Conservation (phyloP, 805 yeast genomes). For the Candida insectalens region DNA sequence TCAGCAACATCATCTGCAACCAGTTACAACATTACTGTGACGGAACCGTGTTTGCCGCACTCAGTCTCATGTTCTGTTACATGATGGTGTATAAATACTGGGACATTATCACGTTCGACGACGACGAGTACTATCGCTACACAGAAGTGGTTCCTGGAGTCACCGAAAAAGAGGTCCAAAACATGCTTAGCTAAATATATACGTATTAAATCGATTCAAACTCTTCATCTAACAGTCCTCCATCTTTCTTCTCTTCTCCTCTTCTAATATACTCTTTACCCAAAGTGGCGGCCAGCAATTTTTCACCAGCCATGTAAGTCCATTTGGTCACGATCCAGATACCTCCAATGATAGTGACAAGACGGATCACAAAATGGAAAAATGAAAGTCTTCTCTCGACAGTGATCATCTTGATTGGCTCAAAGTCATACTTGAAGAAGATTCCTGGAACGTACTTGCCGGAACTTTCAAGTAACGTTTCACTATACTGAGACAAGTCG, state of each 20-base stretch:
- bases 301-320: conserved; percentile 49
- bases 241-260: conserved; percentile 35
- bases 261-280: conserved; percentile 48
- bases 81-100: conserved; percentile 97
- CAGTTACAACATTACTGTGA: conserved; percentile 80
- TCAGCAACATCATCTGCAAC: conserved; percentile 57
- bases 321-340: conserved; percentile 61
- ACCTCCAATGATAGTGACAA: conserved; percentile 81
- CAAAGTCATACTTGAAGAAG: conserved; percentile 77
- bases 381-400: conserved; percentile 70
- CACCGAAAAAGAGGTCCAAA: neutral
- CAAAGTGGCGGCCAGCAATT: conserved; percentile 35
- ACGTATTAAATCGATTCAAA: conserved; percentile 16
- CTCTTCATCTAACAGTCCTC: conserved; percentile 21
- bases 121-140: conserved; percentile 62
- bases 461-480: conserved; percentile 33
- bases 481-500: conserved; percentile 81
- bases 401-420: conserved; percentile 66
- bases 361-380: conserved; percentile 62
- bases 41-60: conserved; percentile 76
- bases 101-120: conserved; percentile 94
- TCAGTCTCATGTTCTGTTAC: conserved; percentile 69
- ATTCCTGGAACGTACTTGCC: conserved; percentile 57
- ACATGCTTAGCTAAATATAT: neutral
- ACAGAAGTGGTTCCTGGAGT: conserved; percentile 5